Base-by-base conservation (phyloP, 2,329 filamentous ascomycete genomes). In the Pyrenophora teres region DNA sequence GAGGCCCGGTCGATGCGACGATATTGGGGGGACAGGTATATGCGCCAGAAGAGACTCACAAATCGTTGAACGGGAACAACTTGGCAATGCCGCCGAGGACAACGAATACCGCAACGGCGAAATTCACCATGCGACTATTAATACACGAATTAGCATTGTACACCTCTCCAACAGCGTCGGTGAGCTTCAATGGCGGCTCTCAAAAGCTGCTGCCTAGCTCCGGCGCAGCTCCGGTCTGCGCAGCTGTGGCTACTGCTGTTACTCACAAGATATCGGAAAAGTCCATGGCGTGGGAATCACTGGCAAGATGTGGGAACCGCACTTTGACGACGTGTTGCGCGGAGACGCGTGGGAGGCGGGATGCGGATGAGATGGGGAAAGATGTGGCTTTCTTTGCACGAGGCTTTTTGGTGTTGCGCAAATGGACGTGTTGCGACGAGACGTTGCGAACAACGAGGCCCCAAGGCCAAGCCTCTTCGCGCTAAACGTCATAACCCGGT, bases 261-360 rank as follows among this genome's bases (percentile, higher is more conserved):
- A 82, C 89, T 79, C 82, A 95, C 91, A 96, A 95, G 74, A 87
- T 87, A 78, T 96, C 91, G 59, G 90, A 93, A 80, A 92, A 90
- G 77, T 96, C 92, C 91, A 96, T 96, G 67, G 63, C 59, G 56
- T 65, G 53, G 50, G 49, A 54, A 56, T 50, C 54, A 52, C 58
- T 57, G 44, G 62, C 62, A 50, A 70, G 66, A 48, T 69, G 65
- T 65, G 67, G 64, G 59, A 66, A 70, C 60, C 67, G 65, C 67
- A 70, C 59, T 49, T 69, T 70, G 66, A 56, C 64, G 58, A 59
- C 38, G 37, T 57, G 27, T 31, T 42, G 40, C 38, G 23, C 38
- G 36, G 32, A 42, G 37, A 23, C 39, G 12, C 35, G 43, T 15
- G 33, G n/a, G 15, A 30, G 50, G 18, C 45, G 37, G 45, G 47